Conservation (phyloP, 2,329 filamentous ascomycete genomes). For the Alternaria sp. region DNA sequence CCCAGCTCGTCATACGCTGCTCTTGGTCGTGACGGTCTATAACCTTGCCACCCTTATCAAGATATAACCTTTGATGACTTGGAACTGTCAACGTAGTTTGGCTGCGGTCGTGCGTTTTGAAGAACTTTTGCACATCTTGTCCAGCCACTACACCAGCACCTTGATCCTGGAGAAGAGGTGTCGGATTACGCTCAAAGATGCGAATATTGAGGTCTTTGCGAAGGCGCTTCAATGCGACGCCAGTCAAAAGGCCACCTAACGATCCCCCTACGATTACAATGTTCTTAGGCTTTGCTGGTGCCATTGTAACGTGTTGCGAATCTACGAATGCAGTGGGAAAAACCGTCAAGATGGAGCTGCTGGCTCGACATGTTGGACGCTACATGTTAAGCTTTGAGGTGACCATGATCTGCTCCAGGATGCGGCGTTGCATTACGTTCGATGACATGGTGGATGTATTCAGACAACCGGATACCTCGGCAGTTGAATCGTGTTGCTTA, state of each 20-base stretch:
- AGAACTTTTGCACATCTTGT: conserved; percentile 32
- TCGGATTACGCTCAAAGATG: conserved; percentile 38
- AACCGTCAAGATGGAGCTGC: not conserved
- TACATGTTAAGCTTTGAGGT: not conserved
- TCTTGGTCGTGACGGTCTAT: conserved; percentile 29
- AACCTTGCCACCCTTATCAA: conserved; percentile 27
- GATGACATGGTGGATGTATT: conserved; percentile 14
- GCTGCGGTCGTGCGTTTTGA: conserved; percentile 30
- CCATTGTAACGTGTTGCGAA: conserved; percentile 13
- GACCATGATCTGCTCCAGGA: conserved; percentile 10
- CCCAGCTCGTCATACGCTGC: conserved; percentile 43
- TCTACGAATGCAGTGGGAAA: not conserved
- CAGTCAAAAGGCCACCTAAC: conserved; percentile 32
- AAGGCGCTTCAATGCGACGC: conserved; percentile 33
- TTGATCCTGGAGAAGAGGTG: conserved; percentile 36
- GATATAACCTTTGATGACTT: conserved; percentile 31
- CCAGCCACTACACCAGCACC: conserved; percentile 39
- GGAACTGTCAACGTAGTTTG: conserved; percentile 27
- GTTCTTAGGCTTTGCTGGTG: conserved; percentile 25
- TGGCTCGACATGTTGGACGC: not conserved
- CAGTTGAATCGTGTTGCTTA: conserved; percentile 4
- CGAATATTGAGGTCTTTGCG: conserved; percentile 31
- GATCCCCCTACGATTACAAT: conserved; percentile 36
- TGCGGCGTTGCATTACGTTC: conserved; percentile 5
- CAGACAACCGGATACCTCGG: not conserved